phyloP scores from a whole-genome alignment of 495 filamentous ascomycete species.

The Bacidia rubella region DNA sequence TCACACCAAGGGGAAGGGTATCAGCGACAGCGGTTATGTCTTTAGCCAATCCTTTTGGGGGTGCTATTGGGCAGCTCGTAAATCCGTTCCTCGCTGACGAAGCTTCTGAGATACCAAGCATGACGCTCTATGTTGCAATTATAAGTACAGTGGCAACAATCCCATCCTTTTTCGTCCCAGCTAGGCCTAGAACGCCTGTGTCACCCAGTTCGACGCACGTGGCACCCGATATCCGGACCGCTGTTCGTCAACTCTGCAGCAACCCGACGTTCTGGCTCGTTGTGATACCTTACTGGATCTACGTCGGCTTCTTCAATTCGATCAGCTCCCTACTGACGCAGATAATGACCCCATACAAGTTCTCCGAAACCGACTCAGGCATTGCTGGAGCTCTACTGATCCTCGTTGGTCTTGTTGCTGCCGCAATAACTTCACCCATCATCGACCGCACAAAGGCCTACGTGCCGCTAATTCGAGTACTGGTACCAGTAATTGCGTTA shows the following conservation, averaged over 20 bases:
- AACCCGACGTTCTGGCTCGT: constrained; percentile 64
- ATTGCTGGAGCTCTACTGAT: constrained; percentile 82
- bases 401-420: constrained; percentile 63
- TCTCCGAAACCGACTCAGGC: constrained; percentile 67
- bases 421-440: constrained; percentile 66
- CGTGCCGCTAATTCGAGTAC: constrained; percentile 56
- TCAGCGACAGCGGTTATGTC: constrained; percentile 77
- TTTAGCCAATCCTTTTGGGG: constrained; percentile 78
- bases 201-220: constrained; percentile 36
- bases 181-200: constrained; percentile 60
- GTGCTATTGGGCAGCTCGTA: constrained; percentile 75
- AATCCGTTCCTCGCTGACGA: constrained; percentile 58
- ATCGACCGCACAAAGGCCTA: constrained; percentile 75
- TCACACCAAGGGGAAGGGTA: constrained; percentile 69
- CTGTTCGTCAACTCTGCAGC: constrained; percentile 32
- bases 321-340: constrained; percentile 81
- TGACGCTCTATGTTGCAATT: constrained; percentile 77
- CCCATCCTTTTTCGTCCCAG: constrained; percentile 77
- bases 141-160: constrained; percentile 63
- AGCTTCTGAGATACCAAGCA: constrained; percentile 52
- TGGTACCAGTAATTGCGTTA: constrained; percentile 60
- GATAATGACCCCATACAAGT: constrained; percentile 72
- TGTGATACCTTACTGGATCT: constrained; percentile 62
- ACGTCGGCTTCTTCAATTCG: constrained; percentile 88
- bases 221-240: constrained; percentile 38